Percentiles rank a stretch among this genome's conserved stretches.
phyloP scores from a whole-genome alignment of 75 land plant species.

The Picea sitchensis region DNA sequence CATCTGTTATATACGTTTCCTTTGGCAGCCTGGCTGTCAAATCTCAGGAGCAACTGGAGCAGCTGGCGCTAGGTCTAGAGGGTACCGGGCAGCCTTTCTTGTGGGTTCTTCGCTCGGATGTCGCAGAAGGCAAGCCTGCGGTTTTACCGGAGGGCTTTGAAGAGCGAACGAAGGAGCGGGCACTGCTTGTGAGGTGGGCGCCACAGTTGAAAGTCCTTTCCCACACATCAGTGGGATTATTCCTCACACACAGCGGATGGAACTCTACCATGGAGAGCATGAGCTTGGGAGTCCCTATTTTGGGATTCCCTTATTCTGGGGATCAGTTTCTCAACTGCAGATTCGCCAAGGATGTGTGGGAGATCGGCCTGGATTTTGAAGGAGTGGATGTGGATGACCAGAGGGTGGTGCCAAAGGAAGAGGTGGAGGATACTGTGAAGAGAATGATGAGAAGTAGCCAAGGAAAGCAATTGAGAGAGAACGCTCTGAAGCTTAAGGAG shows the following conservation, averaged over 20 bases:
- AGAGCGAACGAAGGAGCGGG: background rate
- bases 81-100: background rate
- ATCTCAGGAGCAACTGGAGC: too few species aligned
- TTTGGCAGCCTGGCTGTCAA: too few species aligned
- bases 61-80: too few species aligned
- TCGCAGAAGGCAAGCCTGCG: background rate
- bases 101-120: background rate
- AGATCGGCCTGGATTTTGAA: background rate
- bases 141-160: background rate
- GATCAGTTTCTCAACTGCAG: background rate
- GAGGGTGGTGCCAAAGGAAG: background rate
- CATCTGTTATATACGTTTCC: too few species aligned
- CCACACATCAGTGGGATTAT: background rate
- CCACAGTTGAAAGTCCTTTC: background rate
- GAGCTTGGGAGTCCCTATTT: background rate
- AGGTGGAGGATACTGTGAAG: background rate
- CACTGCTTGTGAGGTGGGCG: background rate
- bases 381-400: background rate
- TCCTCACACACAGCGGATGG: background rate
- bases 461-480: background rate
- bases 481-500: background rate
- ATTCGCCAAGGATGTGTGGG: background rate
- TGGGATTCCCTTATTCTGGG: background rate
- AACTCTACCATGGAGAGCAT: background rate
- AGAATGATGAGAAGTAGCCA: background rate